Conservation (phyloP, 345 rosid genomes). For the Cardiospermum halicacabum region DNA sequence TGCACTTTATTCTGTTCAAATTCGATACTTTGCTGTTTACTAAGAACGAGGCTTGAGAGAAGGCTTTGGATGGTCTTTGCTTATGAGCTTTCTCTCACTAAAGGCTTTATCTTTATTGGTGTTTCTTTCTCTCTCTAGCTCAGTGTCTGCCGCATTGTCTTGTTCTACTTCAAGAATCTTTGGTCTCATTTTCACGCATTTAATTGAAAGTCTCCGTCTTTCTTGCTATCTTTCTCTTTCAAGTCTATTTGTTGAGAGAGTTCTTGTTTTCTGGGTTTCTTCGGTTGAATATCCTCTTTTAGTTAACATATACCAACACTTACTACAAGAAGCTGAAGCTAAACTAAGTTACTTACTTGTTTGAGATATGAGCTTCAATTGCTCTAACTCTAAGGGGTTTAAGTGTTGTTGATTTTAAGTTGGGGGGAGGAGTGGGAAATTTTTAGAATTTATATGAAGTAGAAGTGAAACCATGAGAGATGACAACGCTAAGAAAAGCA, state of each 20-base stretch:
- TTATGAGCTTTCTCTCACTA: constrained; percentile 27
- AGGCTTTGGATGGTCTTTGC: constrained; percentile 6
- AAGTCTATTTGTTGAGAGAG: constrained; percentile 10
- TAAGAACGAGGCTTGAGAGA: constrained; percentile 52
- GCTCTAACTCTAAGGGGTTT: constrained; percentile 10
- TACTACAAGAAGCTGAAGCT: constrained; percentile 17
- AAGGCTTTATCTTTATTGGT: constrained; percentile 19
- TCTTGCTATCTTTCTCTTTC: constrained; percentile 28
- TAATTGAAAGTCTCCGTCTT: constrained; percentile 25
- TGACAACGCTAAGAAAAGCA: constrained; percentile 80
- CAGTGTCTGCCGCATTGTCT: constrained; percentile 69
- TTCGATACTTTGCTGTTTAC: constrained; percentile 58
- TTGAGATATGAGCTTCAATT: constrained; percentile 18
- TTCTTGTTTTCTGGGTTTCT: constrained; percentile 28
- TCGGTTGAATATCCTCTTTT: constrained; percentile 19
- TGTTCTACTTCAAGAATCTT: constrained; percentile 69
- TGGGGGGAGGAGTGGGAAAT: constrained; percentile 8
- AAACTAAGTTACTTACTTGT: constrained; percentile 20
- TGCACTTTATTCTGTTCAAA: constrained; percentile 91
- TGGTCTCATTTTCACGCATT: constrained; percentile 66
- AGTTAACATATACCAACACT: constrained; percentile 17
- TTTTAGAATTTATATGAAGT: constrained; percentile 32
- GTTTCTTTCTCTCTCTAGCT: constrained; percentile 19
- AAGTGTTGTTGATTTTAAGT: constrained; percentile 18
- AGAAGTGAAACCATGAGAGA: constrained; percentile 70